Base-by-base conservation (phyloP, 495 filamentous ascomycete species). In the Apiosordaria backusii region DNA sequence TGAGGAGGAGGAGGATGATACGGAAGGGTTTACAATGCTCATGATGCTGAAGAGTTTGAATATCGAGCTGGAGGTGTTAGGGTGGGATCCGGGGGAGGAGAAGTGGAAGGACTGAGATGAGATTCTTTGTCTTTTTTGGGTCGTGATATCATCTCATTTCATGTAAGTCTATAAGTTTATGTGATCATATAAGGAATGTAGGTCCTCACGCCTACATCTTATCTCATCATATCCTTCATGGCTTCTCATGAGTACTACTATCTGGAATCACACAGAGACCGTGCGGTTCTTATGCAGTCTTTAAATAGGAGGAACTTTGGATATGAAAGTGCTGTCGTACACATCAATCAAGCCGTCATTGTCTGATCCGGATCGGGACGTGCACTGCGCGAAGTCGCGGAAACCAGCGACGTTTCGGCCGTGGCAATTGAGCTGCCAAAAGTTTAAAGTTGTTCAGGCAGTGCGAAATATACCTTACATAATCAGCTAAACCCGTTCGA, bases 1-100 rank as follows among this genome's bases (percentile, higher is more conserved):
- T 76, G 70, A 68, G 24, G 40, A 25, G 68, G 68, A 70, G 40
- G 66, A 60, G 63, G 59, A 29, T 23, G 55, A 25, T 62, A 18
- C 58, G 59, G 50, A 76, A 68, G 71, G 63, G 4, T 76, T 75
- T 62, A 75, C 74, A 24, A 73, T 76, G 72, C 23, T 68, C 6
- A 71, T 70, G 71, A 76, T 76, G 74, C 67, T 76, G 50, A 70
- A 69, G 65, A 76, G 71, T 50, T 65, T 76, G 23, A 73, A 73
- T 60, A 76, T 76, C 27, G 74, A 75, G 45, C 74, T 71, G 13
- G 66, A 70, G 15, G 40, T 71, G 6, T 45, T 76, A 58, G 71
- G 71, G 2, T 76, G 67, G 15, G 72, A 76, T 69, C 57, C 66
- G 1, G 61, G 35, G 10, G 74, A 76, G 65, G 71, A 71, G 1